Conservation (phyloP, 1,284 basidiomycete genomes). For the Pholiota adiposa region DNA sequence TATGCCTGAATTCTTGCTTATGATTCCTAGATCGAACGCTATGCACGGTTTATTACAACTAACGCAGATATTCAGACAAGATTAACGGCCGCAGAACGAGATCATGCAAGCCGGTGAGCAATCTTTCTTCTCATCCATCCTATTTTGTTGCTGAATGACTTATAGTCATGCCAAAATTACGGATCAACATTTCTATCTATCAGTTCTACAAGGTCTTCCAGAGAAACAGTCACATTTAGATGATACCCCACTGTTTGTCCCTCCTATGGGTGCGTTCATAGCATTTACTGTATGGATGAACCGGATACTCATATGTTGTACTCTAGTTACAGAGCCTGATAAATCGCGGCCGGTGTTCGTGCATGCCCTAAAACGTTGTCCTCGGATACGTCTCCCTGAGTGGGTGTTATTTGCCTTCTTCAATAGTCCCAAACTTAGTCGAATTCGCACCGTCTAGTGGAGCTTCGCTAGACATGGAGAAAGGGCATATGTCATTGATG, state of each 20-base stretch:
- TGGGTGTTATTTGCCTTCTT: constrained; percentile 39
- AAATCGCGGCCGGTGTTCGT: constrained; percentile 78
- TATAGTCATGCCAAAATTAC: constrained; percentile 72
- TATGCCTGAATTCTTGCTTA: constrained; percentile 4
- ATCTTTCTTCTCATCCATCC: background rate
- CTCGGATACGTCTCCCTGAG: constrained; percentile 75
- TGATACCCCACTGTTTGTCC: constrained; percentile 71
- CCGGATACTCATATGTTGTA: background rate
- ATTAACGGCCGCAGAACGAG: constrained; percentile 79
- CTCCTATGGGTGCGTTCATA: constrained; percentile 72
- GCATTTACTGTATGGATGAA: background rate
- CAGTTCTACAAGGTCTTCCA: constrained; percentile 82
- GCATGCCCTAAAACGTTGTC: constrained; percentile 73
- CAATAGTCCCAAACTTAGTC: constrained; percentile 1
- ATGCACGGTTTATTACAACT: constrained; percentile 74
- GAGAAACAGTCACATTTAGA: constrained; percentile 74
- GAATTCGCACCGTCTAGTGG: constrained; percentile 48
- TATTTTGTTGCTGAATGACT: background rate
- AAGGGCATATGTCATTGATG: constrained; percentile 71
- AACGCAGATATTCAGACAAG: constrained; percentile 71
- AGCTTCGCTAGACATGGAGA: constrained; percentile 62
- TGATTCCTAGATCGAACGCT: constrained; percentile 78
- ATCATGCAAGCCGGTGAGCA: constrained; percentile 72
- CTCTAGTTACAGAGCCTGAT: constrained; percentile 76
- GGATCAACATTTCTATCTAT: constrained; percentile 73